These are phyloP conservation scores for Lunularia cruciata DNA, from an alignment of 225 moss, liverwort and hornwort genomes.

Conservation along the genomic window DNA sequence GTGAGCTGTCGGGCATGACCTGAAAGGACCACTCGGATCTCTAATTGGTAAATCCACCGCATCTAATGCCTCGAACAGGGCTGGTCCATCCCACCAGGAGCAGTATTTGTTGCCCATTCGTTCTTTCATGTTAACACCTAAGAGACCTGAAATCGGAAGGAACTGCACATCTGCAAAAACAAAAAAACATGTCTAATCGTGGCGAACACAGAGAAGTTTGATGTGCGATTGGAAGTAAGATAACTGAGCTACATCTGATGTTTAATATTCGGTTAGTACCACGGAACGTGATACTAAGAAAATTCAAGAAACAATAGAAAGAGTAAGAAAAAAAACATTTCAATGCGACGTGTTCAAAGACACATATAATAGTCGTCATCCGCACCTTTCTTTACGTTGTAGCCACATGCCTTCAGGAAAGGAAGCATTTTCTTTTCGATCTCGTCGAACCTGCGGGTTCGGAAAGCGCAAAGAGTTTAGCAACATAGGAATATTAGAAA, in stretches of 20 bases:
- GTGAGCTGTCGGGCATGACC: slow-evolving; percentile 34
- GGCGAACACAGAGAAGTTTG: too few relatives aligned
- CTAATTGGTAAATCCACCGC: slow-evolving; percentile 71
- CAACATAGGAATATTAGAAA: too few relatives aligned
- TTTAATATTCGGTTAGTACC: too few relatives aligned
- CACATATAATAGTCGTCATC: neutral
- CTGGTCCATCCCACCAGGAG: slow-evolving; percentile 90
- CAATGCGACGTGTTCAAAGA: neutral
- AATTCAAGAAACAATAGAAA: too few relatives aligned
- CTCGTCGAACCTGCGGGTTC: slow-evolving; percentile 79
- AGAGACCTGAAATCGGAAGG: slow-evolving; percentile 88
- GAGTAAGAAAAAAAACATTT: too few relatives aligned
- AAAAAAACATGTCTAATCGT: too few relatives aligned
- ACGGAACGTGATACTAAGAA: too few relatives aligned
- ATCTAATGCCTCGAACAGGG: slow-evolving; percentile 93
- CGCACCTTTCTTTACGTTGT: slow-evolving; percentile 88
- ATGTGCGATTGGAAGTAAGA: neutral
- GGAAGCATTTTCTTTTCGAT: slow-evolving; percentile 89
- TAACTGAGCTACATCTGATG: too few relatives aligned
- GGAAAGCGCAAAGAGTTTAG: too few relatives aligned
- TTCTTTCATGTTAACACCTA: slow-evolving; percentile 76
- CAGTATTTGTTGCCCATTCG: slow-evolving; percentile 58
- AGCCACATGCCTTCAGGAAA: slow-evolving; percentile 80
- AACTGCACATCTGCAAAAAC: slow-evolving; percentile 72
- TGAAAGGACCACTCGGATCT: slow-evolving; percentile 75